A percentile compares a stretch with the other conserved stretches of the same genome.
Conservation (phyloP, 2,329 filamentous ascomycete genomes). For the Elsinoe perseae region DNA sequence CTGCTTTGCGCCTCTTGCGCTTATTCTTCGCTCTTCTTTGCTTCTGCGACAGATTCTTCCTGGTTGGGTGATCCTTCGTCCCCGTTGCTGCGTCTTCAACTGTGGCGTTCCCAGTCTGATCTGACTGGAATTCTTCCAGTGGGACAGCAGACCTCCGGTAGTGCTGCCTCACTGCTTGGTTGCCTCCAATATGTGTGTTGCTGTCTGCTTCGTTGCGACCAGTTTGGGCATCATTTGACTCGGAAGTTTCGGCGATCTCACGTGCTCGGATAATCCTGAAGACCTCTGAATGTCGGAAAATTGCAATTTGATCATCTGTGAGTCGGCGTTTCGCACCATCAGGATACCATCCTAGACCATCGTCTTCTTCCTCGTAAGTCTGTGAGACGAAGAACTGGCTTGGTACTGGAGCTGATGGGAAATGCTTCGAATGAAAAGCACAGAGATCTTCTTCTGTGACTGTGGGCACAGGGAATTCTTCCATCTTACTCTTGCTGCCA, state of each 20-base stretch:
- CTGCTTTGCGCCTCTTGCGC: constrained; percentile 16
- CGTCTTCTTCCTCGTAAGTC: constrained; percentile 49
- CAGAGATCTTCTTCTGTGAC: constrained; percentile 28
- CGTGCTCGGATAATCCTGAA: constrained; percentile 51
- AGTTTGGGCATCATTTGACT: not conserved
- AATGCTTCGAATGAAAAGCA: constrained; percentile 33
- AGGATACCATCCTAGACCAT: constrained; percentile 71
- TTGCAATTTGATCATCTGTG: constrained; percentile 82
- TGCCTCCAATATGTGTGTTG: not conserved
- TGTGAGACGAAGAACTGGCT: constrained; percentile 21
- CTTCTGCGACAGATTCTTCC: constrained; percentile 11
- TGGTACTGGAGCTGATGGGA: constrained; percentile 28
- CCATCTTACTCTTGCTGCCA: not conserved
- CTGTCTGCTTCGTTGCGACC: not conserved
- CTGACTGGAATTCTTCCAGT: not conserved
- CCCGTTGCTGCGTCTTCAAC: not conserved
- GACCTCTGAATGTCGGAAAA: constrained; percentile 84
- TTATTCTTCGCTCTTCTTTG: constrained; percentile 16
- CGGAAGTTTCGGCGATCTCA: constrained; percentile 14
- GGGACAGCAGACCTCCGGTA: constrained; percentile 9
- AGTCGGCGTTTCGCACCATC: constrained; percentile 84
- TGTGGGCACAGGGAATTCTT: constrained; percentile 1
- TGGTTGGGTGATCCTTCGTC: not conserved
- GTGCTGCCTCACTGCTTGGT: not conserved
- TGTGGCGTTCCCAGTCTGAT: not conserved